These are phyloP conservation scores for Calonectria fujianensis DNA, from an alignment of 2,329 filamentous ascomycete genomes.

Conservation along the genomic window DNA sequence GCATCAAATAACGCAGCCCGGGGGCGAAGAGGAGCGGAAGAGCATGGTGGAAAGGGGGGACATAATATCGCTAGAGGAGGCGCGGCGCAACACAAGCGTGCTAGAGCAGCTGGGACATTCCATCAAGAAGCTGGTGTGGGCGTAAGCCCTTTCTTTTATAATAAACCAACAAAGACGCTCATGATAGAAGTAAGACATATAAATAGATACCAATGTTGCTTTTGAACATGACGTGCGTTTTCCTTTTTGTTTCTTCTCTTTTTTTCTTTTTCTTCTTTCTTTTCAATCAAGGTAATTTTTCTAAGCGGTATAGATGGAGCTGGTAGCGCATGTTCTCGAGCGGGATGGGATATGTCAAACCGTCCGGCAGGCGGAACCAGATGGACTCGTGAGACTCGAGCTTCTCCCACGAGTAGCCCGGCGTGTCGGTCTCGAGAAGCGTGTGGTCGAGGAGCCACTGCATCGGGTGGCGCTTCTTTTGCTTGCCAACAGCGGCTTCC, in stretches of 20 bases:
- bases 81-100: conserved; percentile 89
- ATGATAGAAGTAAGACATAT: conserved; percentile 39
- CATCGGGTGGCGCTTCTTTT: conserved; percentile 87
- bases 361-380: conserved; percentile 86
- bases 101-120: conserved; percentile 92
- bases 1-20: conserved; percentile 64
- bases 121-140: conserved; percentile 96
- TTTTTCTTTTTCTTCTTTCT: not conserved
- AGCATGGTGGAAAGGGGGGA: conserved; percentile 75
- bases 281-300: conserved; percentile 46
- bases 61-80: conserved; percentile 89
- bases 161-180: conserved; percentile 37
- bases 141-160: conserved; percentile 57
- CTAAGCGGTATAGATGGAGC: conserved; percentile 83
- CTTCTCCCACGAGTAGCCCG: conserved; percentile 79
- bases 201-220: conserved; percentile 47
- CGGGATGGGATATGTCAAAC: conserved; percentile 85
- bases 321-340: conserved; percentile 98
- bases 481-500: conserved; percentile 81
- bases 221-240: conserved; percentile 25
- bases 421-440: conserved; percentile 70
- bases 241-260: conserved; percentile 16
- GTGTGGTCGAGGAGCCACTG: conserved; percentile 93
- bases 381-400: conserved; percentile 83
- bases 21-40: conserved; percentile 66